Conservation (phyloP, 257 asterid genomes). For the Asclepias syriaca region DNA sequence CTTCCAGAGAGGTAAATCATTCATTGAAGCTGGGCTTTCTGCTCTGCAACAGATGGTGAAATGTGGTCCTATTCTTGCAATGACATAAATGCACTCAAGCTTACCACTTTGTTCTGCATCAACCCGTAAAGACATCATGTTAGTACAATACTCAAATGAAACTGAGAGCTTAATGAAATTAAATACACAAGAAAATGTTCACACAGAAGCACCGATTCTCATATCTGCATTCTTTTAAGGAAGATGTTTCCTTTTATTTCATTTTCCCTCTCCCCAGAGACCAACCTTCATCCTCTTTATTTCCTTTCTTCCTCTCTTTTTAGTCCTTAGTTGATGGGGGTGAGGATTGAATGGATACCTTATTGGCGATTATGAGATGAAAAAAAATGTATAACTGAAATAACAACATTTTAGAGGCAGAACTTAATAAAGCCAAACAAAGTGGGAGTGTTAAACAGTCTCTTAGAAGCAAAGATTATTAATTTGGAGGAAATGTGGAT, state of each 20-base stretch:
- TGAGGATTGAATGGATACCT: neutral
- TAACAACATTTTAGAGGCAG: neutral
- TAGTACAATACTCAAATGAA: neutral
- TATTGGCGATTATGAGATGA: neutral
- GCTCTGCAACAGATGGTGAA: slow-evolving; percentile 93
- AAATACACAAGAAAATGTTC: neutral
- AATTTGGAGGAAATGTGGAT: too few relatives aligned
- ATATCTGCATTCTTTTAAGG: neutral
- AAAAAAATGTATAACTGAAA: neutral
- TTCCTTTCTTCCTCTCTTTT: too few relatives aligned
- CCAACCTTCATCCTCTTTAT: neutral
- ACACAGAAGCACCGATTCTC: neutral
- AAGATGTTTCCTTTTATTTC: neutral
- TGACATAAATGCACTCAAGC: slow-evolving; percentile 88
- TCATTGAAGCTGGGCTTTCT: slow-evolving; percentile 96
- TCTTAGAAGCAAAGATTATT: too few relatives aligned
- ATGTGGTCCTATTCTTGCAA: slow-evolving; percentile 82
- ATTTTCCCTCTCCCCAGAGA: neutral
- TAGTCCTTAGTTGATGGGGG: neutral
- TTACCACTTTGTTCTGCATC: slow-evolving; percentile 96
- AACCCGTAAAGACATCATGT: slow-evolving; percentile 22
- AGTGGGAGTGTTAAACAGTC: too few relatives aligned
- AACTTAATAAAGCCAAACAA: neutral
- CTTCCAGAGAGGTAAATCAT: slow-evolving; percentile 89
- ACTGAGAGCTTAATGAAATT: neutral